phyloP scores from a whole-genome alignment of 1,284 basidiomycete genomes.

The Trichosporon sp. region DNA sequence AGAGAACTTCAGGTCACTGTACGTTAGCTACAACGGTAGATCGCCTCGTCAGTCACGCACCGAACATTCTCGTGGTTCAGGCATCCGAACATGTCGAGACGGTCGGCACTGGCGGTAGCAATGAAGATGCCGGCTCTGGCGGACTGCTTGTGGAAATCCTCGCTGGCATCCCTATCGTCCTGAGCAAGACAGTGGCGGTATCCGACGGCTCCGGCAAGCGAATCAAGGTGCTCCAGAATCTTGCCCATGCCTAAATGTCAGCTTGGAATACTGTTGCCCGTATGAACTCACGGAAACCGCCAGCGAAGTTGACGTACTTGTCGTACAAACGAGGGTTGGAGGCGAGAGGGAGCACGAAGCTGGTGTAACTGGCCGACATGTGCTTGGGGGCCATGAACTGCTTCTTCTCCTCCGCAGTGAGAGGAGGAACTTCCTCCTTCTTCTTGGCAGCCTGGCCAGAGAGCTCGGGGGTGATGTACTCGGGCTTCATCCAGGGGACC shows the following conservation, averaged over 20 bases:
- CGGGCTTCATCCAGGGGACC: conserved; percentile 46
- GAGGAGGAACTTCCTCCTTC: conserved; percentile 11
- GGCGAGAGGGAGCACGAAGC: conserved; percentile 52
- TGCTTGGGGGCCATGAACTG: conserved; percentile 45
- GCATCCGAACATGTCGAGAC: conserved; percentile 58
- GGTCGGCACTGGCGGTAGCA: conserved; percentile 77
- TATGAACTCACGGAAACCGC: conserved; percentile 51
- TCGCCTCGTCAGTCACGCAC: not conserved
- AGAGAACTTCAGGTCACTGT: conserved; percentile 68
- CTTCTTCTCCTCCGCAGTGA: conserved; percentile 32
- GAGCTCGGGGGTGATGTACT: conserved; percentile 41
- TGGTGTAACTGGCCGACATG: conserved; percentile 55
- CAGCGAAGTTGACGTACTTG: conserved; percentile 54
- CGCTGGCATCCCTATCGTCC: conserved; percentile 31
- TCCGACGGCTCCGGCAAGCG: conserved; percentile 75
- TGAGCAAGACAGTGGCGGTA: conserved; percentile 71
- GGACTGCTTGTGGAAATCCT: conserved; percentile 61
- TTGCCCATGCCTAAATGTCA: conserved; percentile 54
- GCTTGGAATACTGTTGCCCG: not conserved
- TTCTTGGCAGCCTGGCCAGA: conserved; percentile 10
- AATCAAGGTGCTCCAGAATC: conserved; percentile 66
- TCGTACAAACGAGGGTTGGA: conserved; percentile 48
- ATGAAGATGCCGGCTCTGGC: conserved; percentile 72
- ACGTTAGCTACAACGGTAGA: conserved; percentile 52
- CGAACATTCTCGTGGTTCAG: conserved; percentile 36